Evolutionary conservation across 2,329 filamentous ascomycete species (phyloP), one percentile per base, ranked within the genome.

Genomic region (Apiospora sp.): DNA sequence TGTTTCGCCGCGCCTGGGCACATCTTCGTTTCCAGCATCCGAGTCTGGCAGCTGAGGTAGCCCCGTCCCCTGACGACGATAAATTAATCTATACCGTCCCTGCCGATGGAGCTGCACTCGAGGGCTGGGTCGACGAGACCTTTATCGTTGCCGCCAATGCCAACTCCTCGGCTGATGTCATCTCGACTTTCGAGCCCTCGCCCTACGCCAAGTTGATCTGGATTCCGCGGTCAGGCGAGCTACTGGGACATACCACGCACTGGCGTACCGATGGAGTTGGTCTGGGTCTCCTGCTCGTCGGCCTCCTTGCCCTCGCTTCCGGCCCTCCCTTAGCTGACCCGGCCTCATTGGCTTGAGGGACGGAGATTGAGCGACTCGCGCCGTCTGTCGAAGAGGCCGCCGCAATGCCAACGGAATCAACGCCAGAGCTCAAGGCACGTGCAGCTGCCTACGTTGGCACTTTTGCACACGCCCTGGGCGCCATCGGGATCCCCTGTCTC

Each of bases 231-330:
- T 75, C 74, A 2, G 51, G 72, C 5, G 74, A 76, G 71, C 69
- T 75, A 2, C 67, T 76, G 6, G 34, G 48, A 16, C 75, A 75
- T 67, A 73, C 73, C n/a, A 37, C 80, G 43, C 78, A 81, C 71
- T 81, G 80, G 81, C 78, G 78, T 7, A 77, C 74, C 22, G 79
- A 81, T 67, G 78, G 77, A 5, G 71, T 80, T 16, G 78, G 78
- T 8, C 74, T 77, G 22, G 67, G 80, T 30, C 77, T 79, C 48
- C 77, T 81, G 43, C 74, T 79, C 24, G 58, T 79, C 72, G 72
- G 73, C 71, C 67, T 78, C 61, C 73, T 81, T 71, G 58, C 71
- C 61, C 41, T 76, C 71, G 72, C 73, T 30, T 70, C 73, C 67
- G 24, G 30, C 61, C 71, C 75, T 41, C 43, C 67, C 49, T 69